phyloP scores from a whole-genome alignment of 805 yeast genomes.

The Saccharomycopsis babjevae region DNA sequence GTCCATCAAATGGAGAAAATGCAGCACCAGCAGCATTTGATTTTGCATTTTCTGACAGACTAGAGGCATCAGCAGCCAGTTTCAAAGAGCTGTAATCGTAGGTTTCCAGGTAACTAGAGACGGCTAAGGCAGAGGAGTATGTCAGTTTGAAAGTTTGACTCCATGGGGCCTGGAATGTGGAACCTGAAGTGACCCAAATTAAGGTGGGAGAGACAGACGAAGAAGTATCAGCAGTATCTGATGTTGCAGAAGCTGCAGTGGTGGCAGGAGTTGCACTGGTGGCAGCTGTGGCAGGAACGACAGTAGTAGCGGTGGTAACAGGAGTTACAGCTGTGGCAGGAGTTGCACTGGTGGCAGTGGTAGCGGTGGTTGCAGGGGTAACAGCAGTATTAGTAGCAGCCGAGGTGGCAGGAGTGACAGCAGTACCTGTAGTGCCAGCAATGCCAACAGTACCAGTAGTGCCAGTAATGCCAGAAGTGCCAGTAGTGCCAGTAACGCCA shows the following conservation, averaged over 20 bases:
- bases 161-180: constrained; percentile 35
- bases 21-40: not conserved
- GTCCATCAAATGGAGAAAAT: not conserved
- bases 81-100: not conserved
- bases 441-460: not conserved
- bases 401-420: not conserved
- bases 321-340: not conserved
- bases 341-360: not conserved
- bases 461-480: not conserved
- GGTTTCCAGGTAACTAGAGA: not conserved
- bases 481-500: not conserved
- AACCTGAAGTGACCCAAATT: constrained; percentile 42
- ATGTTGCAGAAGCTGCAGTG: constrained; percentile 9
- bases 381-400: not conserved
- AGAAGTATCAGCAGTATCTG: not conserved
- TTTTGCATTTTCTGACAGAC: not conserved
- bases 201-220: constrained; percentile 15
- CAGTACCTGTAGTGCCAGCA: not conserved
- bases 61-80: not conserved
- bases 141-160: constrained; percentile 40
- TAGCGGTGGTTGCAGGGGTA: not conserved
- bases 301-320: not conserved
- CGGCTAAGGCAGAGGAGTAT: constrained; percentile 32
- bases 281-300: constrained; percentile 1
- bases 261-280: constrained; percentile 17